Percentiles rank a stretch among this genome's conserved stretches.
These are phyloP conservation scores for Pichia sp. DNA, from an alignment of 1,139 yeast species.

Conservation along the genomic window DNA sequence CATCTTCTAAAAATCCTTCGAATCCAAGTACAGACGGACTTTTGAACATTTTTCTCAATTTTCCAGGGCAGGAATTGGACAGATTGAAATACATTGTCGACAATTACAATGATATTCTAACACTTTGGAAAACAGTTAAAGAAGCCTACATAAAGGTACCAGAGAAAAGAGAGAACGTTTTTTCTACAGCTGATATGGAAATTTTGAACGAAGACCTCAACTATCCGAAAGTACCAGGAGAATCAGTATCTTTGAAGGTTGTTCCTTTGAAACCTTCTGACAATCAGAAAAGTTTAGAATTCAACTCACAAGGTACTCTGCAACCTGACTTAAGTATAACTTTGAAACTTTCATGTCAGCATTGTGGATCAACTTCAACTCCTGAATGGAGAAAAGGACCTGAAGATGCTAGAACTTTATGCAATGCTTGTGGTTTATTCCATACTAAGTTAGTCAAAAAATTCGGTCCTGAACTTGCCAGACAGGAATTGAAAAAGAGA, in stretches of 20 bases:
- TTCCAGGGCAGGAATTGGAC: too few species aligned
- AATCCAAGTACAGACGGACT: too few species aligned
- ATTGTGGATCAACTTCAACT: constrained; percentile 67
- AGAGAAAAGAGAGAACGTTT: too few species aligned
- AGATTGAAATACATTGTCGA: too few species aligned
- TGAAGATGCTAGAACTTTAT: constrained; percentile 62
- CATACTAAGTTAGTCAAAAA: constrained; percentile 62
- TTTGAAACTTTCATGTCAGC: constrained; percentile 32
- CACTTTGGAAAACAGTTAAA: too few species aligned
- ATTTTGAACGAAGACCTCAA: neutral
- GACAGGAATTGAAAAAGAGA: constrained; percentile 22
- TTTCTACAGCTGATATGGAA: neutral
- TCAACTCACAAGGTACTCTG: constrained; percentile 26
- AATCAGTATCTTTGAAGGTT: constrained; percentile 24
- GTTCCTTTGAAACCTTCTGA: constrained; percentile 23
- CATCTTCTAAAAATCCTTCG: too few species aligned
- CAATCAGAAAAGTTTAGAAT: constrained; percentile 7
- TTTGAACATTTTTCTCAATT: too few species aligned
- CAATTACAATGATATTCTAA: too few species aligned
- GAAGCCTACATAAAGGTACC: too few species aligned
- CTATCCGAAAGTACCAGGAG: constrained; percentile 16
- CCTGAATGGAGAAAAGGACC: constrained; percentile 88
- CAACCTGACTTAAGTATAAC: constrained; percentile 28
- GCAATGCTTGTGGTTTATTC: constrained; percentile 79
- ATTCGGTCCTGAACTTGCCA: constrained; percentile 38